Evolutionary conservation across 306 rosid species (phyloP).

Genomic region (Amphicarpaea edgeworthii): DNA sequence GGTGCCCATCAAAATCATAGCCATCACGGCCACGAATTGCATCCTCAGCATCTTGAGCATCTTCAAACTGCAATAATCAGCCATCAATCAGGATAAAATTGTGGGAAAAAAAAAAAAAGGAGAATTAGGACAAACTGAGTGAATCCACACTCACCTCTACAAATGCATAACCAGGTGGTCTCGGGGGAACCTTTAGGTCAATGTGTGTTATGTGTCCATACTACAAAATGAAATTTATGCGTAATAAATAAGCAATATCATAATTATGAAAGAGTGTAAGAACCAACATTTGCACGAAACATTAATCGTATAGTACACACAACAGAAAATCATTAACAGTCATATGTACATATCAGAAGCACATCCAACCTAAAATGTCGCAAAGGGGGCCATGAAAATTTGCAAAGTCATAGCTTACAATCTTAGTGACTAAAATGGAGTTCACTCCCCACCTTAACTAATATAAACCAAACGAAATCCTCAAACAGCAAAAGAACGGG

Average conservation of each 20-base stretch:
- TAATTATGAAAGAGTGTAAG: background rate
- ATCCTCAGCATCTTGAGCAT: conserved; percentile 96
- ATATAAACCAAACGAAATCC: conserved; percentile 17
- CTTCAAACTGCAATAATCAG: conserved; percentile 77
- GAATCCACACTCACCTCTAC: conserved; percentile 76
- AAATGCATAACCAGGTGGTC: conserved; percentile 99
- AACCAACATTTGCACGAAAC: background rate
- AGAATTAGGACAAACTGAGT: background rate
- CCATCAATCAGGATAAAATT: background rate
- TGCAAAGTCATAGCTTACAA: background rate
- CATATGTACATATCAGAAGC: background rate
- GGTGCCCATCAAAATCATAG: conserved; percentile 97
- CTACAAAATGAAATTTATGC: conserved; percentile 51
- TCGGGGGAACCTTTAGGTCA: conserved; percentile 97
- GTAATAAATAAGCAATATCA: conserved; percentile 13
- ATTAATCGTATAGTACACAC: background rate
- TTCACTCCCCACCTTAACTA: background rate
- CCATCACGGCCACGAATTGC: conserved; percentile 99
- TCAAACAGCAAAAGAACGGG: background rate
- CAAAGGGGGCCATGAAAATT: background rate
- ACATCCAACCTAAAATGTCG: conserved; percentile 8
- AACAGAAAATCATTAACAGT: background rate
- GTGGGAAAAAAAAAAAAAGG: background rate
- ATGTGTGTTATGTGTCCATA: conserved; percentile 92
- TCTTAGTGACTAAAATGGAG: background rate